Conservation (phyloP, 345 rosid genomes). For the Populus alba region DNA sequence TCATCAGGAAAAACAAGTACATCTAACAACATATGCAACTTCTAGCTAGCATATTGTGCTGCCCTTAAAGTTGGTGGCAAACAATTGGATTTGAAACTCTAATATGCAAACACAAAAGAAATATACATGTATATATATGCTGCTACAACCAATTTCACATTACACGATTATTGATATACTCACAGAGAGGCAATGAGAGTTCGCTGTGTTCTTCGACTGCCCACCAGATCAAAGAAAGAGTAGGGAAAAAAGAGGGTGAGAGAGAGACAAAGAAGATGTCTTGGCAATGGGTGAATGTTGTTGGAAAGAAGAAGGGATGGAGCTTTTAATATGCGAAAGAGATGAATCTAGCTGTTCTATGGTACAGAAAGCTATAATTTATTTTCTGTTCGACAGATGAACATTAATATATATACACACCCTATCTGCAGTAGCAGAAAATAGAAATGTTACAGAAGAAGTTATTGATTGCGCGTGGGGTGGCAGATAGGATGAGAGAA, state of each 20-base stretch:
- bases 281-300: slow-evolving; percentile 19
- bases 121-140: neutral
- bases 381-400: neutral
- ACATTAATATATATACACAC: slow-evolving; percentile 22
- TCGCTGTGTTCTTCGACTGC: neutral
- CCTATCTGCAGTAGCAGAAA: neutral
- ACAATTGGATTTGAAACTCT: too few relatives aligned
- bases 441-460: neutral
- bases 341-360: neutral
- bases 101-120: neutral
- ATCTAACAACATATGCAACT: neutral
- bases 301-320: slow-evolving; percentile 6
- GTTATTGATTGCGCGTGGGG: slow-evolving; percentile 94
- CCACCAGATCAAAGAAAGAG: neutral
- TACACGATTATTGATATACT: neutral
- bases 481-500: slow-evolving; percentile 37
- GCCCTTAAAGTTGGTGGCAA: neutral
- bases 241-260: slow-evolving; percentile 7
- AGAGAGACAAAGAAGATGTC: neutral
- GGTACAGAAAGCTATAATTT: neutral
- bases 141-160: neutral
- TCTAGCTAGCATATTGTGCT: neutral
- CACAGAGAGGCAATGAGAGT: neutral
- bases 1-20: neutral
- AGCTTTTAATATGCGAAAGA: slow-evolving; percentile 8